Conservation (phyloP, 2,329 filamentous ascomycete species). For the Diplodia scrobiculata region DNA sequence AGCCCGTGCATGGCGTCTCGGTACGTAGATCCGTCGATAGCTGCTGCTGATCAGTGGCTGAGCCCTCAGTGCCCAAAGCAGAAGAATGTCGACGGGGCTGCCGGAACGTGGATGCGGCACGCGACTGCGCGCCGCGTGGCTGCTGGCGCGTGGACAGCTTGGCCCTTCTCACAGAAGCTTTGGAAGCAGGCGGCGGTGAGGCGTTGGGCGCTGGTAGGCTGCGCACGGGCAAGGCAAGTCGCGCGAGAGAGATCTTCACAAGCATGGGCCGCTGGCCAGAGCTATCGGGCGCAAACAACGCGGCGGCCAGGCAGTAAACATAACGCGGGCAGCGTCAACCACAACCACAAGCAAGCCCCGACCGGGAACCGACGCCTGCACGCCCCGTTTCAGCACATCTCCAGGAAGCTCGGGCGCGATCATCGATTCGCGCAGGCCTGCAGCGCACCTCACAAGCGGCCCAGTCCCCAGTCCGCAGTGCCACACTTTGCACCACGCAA, state of each 20-base stretch:
- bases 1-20: slow-evolving; percentile 14
- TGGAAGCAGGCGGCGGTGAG: slow-evolving; percentile 10
- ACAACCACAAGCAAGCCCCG: slow-evolving; percentile 6
- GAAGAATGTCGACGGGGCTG: neutral
- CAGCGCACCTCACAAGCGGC: neutral
- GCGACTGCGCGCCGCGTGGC: slow-evolving; percentile 10
- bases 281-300: slow-evolving; percentile 20
- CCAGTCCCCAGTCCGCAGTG: neutral
- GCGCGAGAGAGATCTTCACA: slow-evolving; percentile 16
- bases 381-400: slow-evolving; percentile 6
- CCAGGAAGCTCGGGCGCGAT: neutral
- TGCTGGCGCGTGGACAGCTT: slow-evolving; percentile 17
- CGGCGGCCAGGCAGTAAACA: slow-evolving; percentile 2
- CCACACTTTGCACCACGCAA: slow-evolving; percentile 11
- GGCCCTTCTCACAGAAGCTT: neutral
- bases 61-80: slow-evolving; percentile 3
- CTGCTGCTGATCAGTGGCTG: slow-evolving; percentile 19
- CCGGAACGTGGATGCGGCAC: slow-evolving; percentile 2
- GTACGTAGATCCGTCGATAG: slow-evolving; percentile 16
- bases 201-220: slow-evolving; percentile 17
- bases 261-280: slow-evolving; percentile 13
- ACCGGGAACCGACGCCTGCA: slow-evolving; percentile 1
- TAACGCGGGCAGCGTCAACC: slow-evolving; percentile 18
- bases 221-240: slow-evolving; percentile 19
- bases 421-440: slow-evolving; percentile 17